phyloP scores from a whole-genome alignment of 352 stramenopile genomes.

The Lagenidium giganteum region DNA sequence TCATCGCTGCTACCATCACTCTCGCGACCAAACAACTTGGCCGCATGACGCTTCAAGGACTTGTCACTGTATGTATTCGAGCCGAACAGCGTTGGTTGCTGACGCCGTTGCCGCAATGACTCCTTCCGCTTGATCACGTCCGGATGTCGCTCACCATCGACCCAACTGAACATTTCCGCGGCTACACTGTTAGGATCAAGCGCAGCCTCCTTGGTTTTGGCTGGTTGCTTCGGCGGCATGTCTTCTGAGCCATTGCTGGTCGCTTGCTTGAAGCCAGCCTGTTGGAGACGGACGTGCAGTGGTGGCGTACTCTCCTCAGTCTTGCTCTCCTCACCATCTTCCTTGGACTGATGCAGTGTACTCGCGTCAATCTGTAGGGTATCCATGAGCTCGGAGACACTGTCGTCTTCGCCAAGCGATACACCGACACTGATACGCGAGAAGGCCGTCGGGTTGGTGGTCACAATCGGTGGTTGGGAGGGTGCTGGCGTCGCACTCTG shows the following conservation, averaged over 20 bases:
- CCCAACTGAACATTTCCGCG: conserved; percentile 54
- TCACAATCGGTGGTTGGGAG: neutral
- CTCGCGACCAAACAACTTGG: conserved; percentile 35
- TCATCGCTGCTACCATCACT: conserved; percentile 26
- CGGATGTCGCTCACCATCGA: conserved; percentile 42
- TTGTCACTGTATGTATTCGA: conserved; percentile 38
- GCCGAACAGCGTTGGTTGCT: conserved; percentile 27
- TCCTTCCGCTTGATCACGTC: conserved; percentile 57
- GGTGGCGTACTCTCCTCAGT: conserved; percentile 47
- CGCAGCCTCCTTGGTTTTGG: neutral
- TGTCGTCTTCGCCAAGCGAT: conserved; percentile 24
- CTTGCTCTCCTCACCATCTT: conserved; percentile 33
- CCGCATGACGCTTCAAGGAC: conserved; percentile 16
- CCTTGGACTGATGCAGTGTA: conserved; percentile 12
- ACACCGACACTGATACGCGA: conserved; percentile 32
- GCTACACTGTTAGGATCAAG: conserved; percentile 18
- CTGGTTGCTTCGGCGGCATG: neutral
- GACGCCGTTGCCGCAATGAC: conserved; percentile 33
- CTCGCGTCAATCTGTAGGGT: conserved; percentile 28
- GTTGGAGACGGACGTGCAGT: conserved; percentile 14
- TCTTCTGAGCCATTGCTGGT: conserved; percentile 1
- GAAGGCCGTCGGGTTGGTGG: conserved; percentile 10
- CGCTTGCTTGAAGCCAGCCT: conserved; percentile 2
- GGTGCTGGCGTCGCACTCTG: conserved; percentile 1
- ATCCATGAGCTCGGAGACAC: conserved; percentile 32